Conservation (phyloP, 441 rosid species). For the Raphanus hybrid region DNA sequence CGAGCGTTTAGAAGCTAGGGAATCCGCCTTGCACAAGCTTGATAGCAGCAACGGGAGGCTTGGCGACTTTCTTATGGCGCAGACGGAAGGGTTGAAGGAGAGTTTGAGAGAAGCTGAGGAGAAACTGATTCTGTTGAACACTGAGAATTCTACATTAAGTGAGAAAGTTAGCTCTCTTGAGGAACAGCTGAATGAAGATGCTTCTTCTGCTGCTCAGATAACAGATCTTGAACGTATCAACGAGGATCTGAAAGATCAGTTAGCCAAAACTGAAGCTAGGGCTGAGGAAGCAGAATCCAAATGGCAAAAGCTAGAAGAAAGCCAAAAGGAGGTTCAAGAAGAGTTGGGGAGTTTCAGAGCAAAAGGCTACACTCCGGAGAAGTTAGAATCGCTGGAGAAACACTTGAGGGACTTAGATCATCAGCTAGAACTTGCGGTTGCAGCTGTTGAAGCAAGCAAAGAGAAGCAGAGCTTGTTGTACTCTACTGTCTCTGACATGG, state of each 20-base stretch:
- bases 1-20: slow-evolving; percentile 62
- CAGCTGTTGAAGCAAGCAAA: slow-evolving; percentile 82
- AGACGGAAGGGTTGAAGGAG: slow-evolving; percentile 58
- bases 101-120: slow-evolving; percentile 66
- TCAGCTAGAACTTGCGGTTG: slow-evolving; percentile 73
- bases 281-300: slow-evolving; percentile 59
- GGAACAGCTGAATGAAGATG: slow-evolving; percentile 59
- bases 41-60: slow-evolving; percentile 53
- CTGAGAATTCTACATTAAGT: slow-evolving; percentile 58
- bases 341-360: slow-evolving; percentile 57
- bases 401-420: slow-evolving; percentile 70
- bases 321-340: slow-evolving; percentile 52
- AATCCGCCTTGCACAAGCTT: slow-evolving; percentile 56
- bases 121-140: slow-evolving; percentile 53
- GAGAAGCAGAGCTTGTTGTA: slow-evolving; percentile 78
- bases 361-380: slow-evolving; percentile 52
- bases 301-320: slow-evolving; percentile 51
- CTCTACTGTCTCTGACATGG: slow-evolving; percentile 87
- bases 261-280: slow-evolving; percentile 55
- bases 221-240: slow-evolving; percentile 43
- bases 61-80: slow-evolving; percentile 50
- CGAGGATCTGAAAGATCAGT: slow-evolving; percentile 50
- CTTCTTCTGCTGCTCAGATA: slow-evolving; percentile 39
- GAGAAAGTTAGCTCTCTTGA: slow-evolving; percentile 62
- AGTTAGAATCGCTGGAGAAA: slow-evolving; percentile 66